phyloP scores from a whole-genome alignment of 148 eudicot genomes.

The Linanthus parryae region DNA sequence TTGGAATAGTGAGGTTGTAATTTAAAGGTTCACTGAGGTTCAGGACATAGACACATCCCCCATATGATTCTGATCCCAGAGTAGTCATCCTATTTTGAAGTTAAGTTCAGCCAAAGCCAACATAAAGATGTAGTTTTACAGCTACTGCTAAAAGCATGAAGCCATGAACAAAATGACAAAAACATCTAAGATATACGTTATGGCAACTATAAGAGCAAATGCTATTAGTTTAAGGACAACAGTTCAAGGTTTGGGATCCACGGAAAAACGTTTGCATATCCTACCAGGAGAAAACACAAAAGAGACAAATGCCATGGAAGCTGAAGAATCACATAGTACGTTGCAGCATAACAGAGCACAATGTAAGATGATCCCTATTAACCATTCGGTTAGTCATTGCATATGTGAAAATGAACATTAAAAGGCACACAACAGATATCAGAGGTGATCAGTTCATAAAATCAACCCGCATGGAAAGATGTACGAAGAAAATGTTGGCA shows the following conservation, averaged over 20 bases:
- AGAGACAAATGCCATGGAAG: too few relatives aligned
- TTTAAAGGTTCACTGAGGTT: slow-evolving; percentile 55
- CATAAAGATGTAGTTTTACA: neutral
- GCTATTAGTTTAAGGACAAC: neutral
- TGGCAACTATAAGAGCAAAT: neutral
- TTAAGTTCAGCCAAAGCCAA: slow-evolving; percentile 36
- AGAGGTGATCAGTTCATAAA: too few relatives aligned
- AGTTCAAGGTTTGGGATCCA: neutral
- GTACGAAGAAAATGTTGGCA: too few relatives aligned
- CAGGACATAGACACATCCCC: slow-evolving; percentile 57
- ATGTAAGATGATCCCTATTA: neutral
- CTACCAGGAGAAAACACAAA: neutral
- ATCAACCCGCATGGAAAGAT: too few relatives aligned
- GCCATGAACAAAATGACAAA: neutral
- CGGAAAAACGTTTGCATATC: neutral
- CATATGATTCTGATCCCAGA: slow-evolving; percentile 61
- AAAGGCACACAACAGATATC: too few relatives aligned
- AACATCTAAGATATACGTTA: neutral
- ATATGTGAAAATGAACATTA: too few relatives aligned
- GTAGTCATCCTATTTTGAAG: slow-evolving; percentile 65
- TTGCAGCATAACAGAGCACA: too few relatives aligned
- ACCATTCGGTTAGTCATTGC: neutral
- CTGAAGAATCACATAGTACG: too few relatives aligned
- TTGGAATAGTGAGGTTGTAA: slow-evolving; percentile 19
- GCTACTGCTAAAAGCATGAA: neutral